A percentile compares a stretch with the other conserved stretches of the same genome.
phyloP scores from a whole-genome alignment of 2,329 filamentous ascomycete genomes.

The Fusarium pininemorale region DNA sequence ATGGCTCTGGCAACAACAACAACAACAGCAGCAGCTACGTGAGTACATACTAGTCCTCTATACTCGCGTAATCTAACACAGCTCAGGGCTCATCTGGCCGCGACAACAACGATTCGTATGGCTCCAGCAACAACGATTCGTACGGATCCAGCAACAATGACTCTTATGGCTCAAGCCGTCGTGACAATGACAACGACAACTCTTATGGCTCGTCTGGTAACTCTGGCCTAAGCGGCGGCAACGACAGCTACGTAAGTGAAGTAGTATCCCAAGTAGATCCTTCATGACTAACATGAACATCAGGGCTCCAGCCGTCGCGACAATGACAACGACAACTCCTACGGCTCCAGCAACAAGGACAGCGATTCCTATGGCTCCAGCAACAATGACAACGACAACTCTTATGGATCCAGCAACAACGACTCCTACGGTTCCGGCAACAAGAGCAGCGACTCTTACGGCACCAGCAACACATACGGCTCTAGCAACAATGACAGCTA shows the following conservation, averaged over 20 bases:
- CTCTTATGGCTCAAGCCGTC: background rate
- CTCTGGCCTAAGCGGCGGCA: slow-evolving; percentile 8
- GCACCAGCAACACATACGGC: slow-evolving; percentile 14
- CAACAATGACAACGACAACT: background rate
- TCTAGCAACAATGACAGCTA: background rate
- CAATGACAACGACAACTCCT: background rate
- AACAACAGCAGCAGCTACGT: slow-evolving; percentile 1
- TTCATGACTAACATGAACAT: background rate
- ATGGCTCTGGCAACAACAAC: slow-evolving; percentile 8
- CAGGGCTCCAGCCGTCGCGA: slow-evolving; percentile 22
- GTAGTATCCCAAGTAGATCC: too few relatives aligned
- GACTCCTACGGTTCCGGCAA: background rate
- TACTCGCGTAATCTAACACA: background rate
- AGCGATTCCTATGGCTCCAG: slow-evolving; percentile 8
- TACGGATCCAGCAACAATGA: background rate
- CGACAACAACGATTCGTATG: slow-evolving; percentile 4
- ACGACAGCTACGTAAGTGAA: slow-evolving; percentile 10
- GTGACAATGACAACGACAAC: slow-evolving; percentile 2
- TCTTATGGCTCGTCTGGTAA: slow-evolving; percentile 1
- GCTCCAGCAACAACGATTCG: slow-evolving; percentile 6
- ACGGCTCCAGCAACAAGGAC: background rate
- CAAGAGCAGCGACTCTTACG: background rate
- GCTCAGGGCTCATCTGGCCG: slow-evolving; percentile 7
- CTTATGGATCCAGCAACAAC: background rate
- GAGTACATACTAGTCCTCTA: background rate